Base-by-base conservation (phyloP, 768 basidiomycete genomes). In the Boletellus emodensis region DNA sequence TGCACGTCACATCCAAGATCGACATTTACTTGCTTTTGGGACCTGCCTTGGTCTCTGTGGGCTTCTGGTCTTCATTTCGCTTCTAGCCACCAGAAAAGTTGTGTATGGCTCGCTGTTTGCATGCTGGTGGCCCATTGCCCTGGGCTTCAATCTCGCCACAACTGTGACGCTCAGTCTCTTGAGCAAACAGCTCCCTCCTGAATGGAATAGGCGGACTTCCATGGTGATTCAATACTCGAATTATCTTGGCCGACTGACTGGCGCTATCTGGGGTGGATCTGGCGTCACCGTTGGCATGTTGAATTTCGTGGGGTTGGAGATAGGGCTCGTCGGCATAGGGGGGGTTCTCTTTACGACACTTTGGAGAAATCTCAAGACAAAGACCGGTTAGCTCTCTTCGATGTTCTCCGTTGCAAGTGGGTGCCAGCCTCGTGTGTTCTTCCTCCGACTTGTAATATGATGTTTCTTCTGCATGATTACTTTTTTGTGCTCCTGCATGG, bases 81-180 rank as follows among this genome's bases (percentile, higher is more conserved):
- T 84, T 30, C 66, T 84, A 9, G 52, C 57, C 22, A 61, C 73
- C 20, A 57, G 63, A 20, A 71, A 59, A 20, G 64, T 82, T 17
- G 71, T 65, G 22, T 83, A 80, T 51, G 76, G 71, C 6, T 73
- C 73, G 14, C 57, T 84, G 6, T 75, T 75, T 52, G 61, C 63
- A 6, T 69, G 66, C 51, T 77, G 71, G 69, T 69, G 61, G 62
- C 71, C 78, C 36, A 71, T 86, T 20, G 84, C 86, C 22, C 72
- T 86, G 5, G 85, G 86, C 1, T 87, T 87, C 72, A 87, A 87
- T 64, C 70, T 87, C 11, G 78, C 82, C n/a, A 83, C 77, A 55
- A 86, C 83, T 2, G 79, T 82, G 49, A 86, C 85, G 30, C 69
- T 86, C 53, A 82, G 81, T 50, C 62, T 85, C 48, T 66, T 87